Percentiles rank a stretch among this genome's conserved stretches.
These are phyloP conservation scores for Penicillium polonicum DNA, from an alignment of 2,329 filamentous ascomycete genomes.

Conservation along the genomic window DNA sequence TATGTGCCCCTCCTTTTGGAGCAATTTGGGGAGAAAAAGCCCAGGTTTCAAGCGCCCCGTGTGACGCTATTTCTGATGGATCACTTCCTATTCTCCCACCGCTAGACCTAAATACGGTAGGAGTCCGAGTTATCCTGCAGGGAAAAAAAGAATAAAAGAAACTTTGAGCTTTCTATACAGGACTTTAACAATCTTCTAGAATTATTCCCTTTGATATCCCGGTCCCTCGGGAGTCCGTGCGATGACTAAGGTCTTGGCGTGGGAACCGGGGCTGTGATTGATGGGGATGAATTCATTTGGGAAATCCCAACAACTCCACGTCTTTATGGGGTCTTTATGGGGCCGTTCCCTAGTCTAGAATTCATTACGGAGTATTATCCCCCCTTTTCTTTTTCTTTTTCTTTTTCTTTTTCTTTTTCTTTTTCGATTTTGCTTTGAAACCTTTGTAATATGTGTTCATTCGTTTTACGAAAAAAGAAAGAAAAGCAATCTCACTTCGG, in stretches of 20 bases:
- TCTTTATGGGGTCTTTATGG: constrained; percentile 17
- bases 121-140: neutral
- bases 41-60: constrained; percentile 1
- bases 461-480: neutral
- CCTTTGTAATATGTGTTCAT: neutral
- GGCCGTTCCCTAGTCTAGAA: constrained; percentile 13
- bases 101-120: constrained; percentile 11
- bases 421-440: neutral
- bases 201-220: neutral
- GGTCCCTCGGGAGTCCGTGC: neutral
- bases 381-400: neutral
- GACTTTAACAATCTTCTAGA: neutral
- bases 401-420: neutral
- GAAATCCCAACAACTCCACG: constrained; percentile 16
- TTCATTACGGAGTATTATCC: neutral
- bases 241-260: neutral
- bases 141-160: neutral
- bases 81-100: constrained; percentile 18
- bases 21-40: neutral
- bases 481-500: neutral
- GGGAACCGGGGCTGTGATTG: neutral
- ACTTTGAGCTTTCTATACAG: neutral
- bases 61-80: constrained; percentile 19
- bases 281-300: neutral
- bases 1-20: constrained; percentile 3